Conservation (phyloP, 257 asterid species). For the Plantago ovata region DNA sequence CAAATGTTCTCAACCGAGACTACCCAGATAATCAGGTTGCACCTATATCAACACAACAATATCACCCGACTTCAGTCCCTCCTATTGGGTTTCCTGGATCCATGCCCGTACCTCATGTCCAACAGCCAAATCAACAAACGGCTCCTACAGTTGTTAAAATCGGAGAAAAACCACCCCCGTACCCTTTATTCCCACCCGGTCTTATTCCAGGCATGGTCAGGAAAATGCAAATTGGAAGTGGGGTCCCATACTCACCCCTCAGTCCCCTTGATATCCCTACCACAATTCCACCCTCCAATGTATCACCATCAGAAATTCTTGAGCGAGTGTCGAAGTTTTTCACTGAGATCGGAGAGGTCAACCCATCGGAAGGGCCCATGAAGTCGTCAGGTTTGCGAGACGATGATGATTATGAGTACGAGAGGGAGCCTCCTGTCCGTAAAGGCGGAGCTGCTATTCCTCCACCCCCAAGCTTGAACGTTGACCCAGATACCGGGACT, state of each 20-base stretch:
- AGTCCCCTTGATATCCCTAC: slow-evolving; percentile 97
- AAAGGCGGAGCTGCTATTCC: slow-evolving; percentile 96
- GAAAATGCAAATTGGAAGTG: slow-evolving; percentile 98
- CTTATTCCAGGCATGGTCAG: slow-evolving; percentile 98
- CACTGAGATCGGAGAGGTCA: slow-evolving; percentile 83
- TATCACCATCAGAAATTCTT: slow-evolving; percentile 68
- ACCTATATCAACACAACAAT: slow-evolving; percentile 55
- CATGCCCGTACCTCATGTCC: slow-evolving; percentile 42
- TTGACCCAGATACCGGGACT: slow-evolving; percentile 59
- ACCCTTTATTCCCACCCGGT: slow-evolving; percentile 94
- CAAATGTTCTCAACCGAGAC: slow-evolving; percentile 49
- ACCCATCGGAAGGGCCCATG: slow-evolving; percentile 89
- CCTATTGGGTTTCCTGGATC: slow-evolving; percentile 45
- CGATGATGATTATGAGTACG: slow-evolving; percentile 60
- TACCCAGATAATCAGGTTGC: slow-evolving; percentile 49
- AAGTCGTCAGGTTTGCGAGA: slow-evolving; percentile 52
- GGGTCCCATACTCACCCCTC: slow-evolving; percentile 95
- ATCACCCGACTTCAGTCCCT: slow-evolving; percentile 54
- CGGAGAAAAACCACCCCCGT: slow-evolving; percentile 76
- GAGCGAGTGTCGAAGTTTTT: slow-evolving; percentile 91
- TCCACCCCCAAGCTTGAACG: slow-evolving; percentile 68
- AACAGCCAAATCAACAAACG: slow-evolving; percentile 46
- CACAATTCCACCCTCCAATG: slow-evolving; percentile 77
- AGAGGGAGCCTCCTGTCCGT: slow-evolving; percentile 57
- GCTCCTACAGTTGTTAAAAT: slow-evolving; percentile 35